These are phyloP conservation scores for Penicillium mononematosum DNA, from an alignment of 495 filamentous ascomycete species.

Conservation along the genomic window DNA sequence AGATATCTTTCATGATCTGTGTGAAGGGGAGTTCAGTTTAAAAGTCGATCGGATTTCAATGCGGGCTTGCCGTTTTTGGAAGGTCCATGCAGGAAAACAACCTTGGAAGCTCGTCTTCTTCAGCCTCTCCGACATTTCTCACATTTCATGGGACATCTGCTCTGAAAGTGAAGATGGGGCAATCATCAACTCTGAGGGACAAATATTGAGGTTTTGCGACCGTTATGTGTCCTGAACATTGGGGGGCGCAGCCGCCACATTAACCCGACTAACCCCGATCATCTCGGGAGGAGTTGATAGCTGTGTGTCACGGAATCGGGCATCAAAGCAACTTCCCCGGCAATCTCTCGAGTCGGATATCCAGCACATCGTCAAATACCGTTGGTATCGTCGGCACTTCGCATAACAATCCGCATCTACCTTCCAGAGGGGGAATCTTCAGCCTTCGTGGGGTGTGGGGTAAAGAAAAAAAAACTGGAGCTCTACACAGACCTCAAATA, in stretches of 20 bases:
- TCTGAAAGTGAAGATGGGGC: no score
- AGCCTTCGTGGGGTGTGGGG: conserved; percentile 16
- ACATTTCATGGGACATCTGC: neutral
- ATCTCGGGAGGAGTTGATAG: no score
- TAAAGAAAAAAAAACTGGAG: neutral
- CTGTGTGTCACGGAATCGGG: neutral
- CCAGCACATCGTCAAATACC: conserved; percentile 5
- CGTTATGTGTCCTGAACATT: neutral
- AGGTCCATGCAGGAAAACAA: conserved; percentile 27
- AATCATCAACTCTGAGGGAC: neutral
- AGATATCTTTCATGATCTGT: conserved; percentile 4
- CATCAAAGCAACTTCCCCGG: neutral
- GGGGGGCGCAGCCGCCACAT: no score
- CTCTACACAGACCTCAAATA: neutral
- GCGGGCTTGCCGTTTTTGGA: conserved; percentile 17
- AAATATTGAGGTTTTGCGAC: neutral
- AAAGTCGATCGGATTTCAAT: conserved; percentile 1
- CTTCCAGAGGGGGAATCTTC: conserved; percentile 23
- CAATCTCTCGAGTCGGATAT: neutral
- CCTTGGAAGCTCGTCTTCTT: neutral
- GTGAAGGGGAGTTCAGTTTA: neutral
- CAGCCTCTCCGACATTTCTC: neutral
- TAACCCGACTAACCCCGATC: no score
- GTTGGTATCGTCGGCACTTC: conserved; percentile 14
- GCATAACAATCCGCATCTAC: conserved; percentile 19